Evolutionary conservation across 1,284 basidiomycete genomes (phyloP), one percentile per base, ranked within the genome.

Genomic region (Leucoagaricus sp.): DNA sequence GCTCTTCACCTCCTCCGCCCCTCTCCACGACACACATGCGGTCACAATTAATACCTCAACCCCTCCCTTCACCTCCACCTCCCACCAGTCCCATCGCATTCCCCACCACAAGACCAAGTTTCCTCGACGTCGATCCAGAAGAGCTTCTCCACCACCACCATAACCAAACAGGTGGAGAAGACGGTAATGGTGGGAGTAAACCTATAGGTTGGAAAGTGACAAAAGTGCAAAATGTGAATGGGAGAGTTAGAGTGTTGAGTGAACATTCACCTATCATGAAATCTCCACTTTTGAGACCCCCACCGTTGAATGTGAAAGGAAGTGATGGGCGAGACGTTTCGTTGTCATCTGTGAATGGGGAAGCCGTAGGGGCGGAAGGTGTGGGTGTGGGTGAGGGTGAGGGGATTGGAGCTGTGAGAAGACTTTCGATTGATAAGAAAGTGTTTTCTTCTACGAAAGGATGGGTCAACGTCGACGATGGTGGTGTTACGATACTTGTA

Each of bases 41-140:
- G n/a, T n/a, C n/a, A 9, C 46, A 48, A 8, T n/a, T n/a, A 4
- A 6, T 17, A 17, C 46, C 2, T 4, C 44, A 46, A 46, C 23
- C 4, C 15, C 13, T 15, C 4, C 44, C 21, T 3, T 44, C 21
- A 13, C 42, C n/a, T 23, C 15, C 23, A 0, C 34, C 36, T 3
- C 19, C 38, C 3, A 40, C 23, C 38, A 28, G 34, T 13, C 31
- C 12, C 26, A 40, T 19, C 29, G 21, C 23, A 3, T 33, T 23
- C n/a, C n/a, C n/a, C 50, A 25, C 17, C 15, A 15, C 33, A 26
- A 33, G 53, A 15, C 47, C 53, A 13, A 55, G 46, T 19, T 55
- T 49, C 40, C 53, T 55, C 38, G 46, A 55, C 15, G 13, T 33
- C 19, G 53, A 55, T 47, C 52, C 51, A 0, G 50, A 52, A 29